Base-by-base conservation (phyloP, 164 flowering plant species). In the Tetracentron sinense region DNA sequence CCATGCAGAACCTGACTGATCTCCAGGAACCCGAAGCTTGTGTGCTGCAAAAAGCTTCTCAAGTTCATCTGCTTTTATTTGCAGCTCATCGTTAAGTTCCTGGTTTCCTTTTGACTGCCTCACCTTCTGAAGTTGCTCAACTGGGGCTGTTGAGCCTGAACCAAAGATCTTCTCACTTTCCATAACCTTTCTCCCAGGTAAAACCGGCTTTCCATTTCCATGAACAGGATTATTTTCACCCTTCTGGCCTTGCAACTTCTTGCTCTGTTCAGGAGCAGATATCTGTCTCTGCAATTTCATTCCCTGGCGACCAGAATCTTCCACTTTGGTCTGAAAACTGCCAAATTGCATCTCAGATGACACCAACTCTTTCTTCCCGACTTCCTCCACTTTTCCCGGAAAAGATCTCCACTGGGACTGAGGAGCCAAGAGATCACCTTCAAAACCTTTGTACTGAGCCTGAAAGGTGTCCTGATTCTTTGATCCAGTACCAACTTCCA, bases 31-130 rank as follows among this genome's bases (percentile, higher is more conserved):
- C 52, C 93, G 83, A 65, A 86, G 94, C 73, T 86, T 89, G 75
- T 95, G 99, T 50, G 86, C 97, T 1, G 98, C 98, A 82, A 91
- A 95, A 66, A 95, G 94, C 75, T 86, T 91, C 73, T 95, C 99
- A 56, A 95, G 88, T 58, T 92, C 99, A 82, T 85, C 74, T 33
- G 97, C 99, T 75, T 95, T 95, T 79, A 86, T 64, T 74, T 89
- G 85, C 57, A 95, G 77, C 75, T 94, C 97, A 56, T 95, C 91
- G 63, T 89, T 86, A 33, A 83, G 87, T 51, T 83, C 98, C 76
- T 86, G 97, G 65, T 83, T 87, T 35, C 90, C 97, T 75, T 83
- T 91, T 2, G 87, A 62, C 64, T 75, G 87, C 71, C 94, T 86
- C 54, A 62, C 66, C 73, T 89, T 88, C 76, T 86, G 96, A 71